These are phyloP conservation scores for Pestalotiopsis sp. DNA, from an alignment of 2,329 filamentous ascomycete species.

Conservation along the genomic window DNA sequence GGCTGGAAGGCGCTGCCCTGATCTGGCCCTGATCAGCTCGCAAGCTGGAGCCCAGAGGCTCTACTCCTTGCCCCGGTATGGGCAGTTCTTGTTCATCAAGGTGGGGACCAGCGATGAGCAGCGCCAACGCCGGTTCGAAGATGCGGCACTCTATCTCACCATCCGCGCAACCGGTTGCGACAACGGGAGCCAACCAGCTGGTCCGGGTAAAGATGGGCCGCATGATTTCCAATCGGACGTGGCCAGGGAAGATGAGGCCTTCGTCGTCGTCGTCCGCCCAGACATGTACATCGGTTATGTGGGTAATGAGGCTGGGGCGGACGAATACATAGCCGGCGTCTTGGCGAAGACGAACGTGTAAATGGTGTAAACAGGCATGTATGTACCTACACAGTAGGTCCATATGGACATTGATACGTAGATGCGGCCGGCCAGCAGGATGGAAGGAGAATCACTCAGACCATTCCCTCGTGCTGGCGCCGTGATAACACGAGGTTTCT, in stretches of 20 bases:
- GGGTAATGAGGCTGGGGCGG: conserved; percentile 28
- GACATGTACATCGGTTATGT: conserved; percentile 44
- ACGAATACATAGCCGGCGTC: conserved; percentile 22
- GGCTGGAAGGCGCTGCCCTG: conserved; percentile 40
- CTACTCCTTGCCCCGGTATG: conserved; percentile 35
- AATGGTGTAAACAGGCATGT: background rate
- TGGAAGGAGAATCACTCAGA: background rate
- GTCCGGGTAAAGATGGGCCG: background rate
- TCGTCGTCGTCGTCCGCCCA: conserved; percentile 38
- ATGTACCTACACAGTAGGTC: background rate
- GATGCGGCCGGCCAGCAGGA: background rate
- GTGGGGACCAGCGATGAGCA: conserved; percentile 13
- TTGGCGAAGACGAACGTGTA: background rate
- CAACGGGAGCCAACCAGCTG: background rate
- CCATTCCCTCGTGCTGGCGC: background rate
- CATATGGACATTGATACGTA: background rate
- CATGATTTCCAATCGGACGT: conserved; percentile 32
- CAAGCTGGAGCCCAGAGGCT: conserved; percentile 25
- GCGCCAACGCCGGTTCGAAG: conserved; percentile 11
- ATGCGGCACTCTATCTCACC: conserved; percentile 10
- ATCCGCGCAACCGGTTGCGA: background rate
- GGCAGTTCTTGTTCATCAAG: conserved; percentile 32
- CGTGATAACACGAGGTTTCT: background rate
- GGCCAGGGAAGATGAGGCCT: conserved; percentile 27
- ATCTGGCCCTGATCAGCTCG: conserved; percentile 29